Evolutionary conservation across 768 basidiomycete genomes (phyloP), one percentile per base, ranked within the genome.

Genomic region (Kondoa subrosea): DNA sequence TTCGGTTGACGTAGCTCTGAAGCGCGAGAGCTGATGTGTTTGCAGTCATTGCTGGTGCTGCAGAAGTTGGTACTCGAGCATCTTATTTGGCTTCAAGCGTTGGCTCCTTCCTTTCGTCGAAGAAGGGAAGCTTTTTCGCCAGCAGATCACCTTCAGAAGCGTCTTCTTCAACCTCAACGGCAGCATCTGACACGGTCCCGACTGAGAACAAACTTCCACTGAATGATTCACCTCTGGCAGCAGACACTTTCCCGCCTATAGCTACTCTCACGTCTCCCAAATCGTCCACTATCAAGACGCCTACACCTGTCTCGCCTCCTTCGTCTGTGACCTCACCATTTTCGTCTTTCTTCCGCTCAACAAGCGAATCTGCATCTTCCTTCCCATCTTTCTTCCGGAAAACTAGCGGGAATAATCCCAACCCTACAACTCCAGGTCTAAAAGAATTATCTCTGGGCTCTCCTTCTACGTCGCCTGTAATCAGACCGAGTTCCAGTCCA

Each of bases 1-100:
- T 2, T 17, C 27, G 17, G 29, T 26, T 31, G 2, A 14, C 40
- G 34, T 27, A 12, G 32, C 16, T n/a, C 26, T 31, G 3, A 1
- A 25, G 4, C 56, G 29, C 14, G 2, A 14, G 61, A 32, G 29
- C 67, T 67, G 26, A 67, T 32, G 3, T 57, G 26, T 26, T 26
- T 27, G 50, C 69, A 67, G 69, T 69, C 58, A 31, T 69, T 2
- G 67, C 69, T 8, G 69, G 69, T 27, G 69, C 64, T 16, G 50
- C 57, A 2, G 69, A 69, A 34, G 69, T 65, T 31, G 21, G 34
- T 2, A 32, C 31, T 3, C 56, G 66, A 30, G 69, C 69, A 12
- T 60, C 69, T 21, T 68, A 26, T 63, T 26, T 69, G 3, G 69
- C 69, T 1, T 66, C 26, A 8, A 60, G 32, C 50, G 27, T 69